Percentiles rank a stretch among this genome's conserved stretches.
phyloP scores from a whole-genome alignment of 192 early-diverging fungal species.

The Haplosporangium gracile region DNA sequence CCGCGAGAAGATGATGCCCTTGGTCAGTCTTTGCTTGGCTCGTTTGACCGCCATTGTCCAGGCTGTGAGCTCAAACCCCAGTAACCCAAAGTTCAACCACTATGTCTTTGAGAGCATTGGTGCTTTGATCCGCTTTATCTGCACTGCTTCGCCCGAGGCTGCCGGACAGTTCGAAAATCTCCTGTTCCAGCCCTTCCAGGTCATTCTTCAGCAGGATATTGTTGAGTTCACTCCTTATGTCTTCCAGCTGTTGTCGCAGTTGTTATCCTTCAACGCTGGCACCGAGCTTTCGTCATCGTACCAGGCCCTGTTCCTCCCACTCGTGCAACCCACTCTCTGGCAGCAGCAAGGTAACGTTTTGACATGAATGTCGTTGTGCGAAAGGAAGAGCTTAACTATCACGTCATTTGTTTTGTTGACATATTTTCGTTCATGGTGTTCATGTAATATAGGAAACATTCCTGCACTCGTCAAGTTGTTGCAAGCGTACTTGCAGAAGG shows the following conservation, averaged over 20 bases:
- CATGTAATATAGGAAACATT: slow-evolving; percentile 77
- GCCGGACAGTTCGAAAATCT: slow-evolving; percentile 87
- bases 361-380: too few species aligned
- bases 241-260: slow-evolving; percentile 94
- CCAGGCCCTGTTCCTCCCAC: slow-evolving; percentile 75
- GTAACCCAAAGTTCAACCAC: slow-evolving; percentile 98
- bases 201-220: slow-evolving; percentile 85
- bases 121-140: slow-evolving; percentile 89
- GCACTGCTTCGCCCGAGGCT: slow-evolving; percentile 74
- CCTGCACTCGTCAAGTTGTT: slow-evolving; percentile 94
- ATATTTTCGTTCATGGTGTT: neutral
- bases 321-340: slow-evolving; percentile 93
- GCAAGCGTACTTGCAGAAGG: slow-evolving; percentile 87
- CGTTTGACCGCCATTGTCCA: slow-evolving; percentile 84
- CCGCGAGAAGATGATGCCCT: slow-evolving; percentile 79
- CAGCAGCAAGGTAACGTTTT: slow-evolving; percentile 72
- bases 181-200: slow-evolving; percentile 91
- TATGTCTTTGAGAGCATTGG: slow-evolving; percentile 95
- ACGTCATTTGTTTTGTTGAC: neutral
- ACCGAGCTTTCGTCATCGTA: slow-evolving; percentile 79
- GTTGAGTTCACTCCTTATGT: slow-evolving; percentile 96
- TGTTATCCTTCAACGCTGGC: slow-evolving; percentile 82
- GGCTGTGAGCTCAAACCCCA: slow-evolving; percentile 93
- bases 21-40: slow-evolving; percentile 78
- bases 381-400: too few species aligned